Evolutionary conservation across 768 basidiomycete species (phyloP).

Genomic region (Chiua virens): DNA sequence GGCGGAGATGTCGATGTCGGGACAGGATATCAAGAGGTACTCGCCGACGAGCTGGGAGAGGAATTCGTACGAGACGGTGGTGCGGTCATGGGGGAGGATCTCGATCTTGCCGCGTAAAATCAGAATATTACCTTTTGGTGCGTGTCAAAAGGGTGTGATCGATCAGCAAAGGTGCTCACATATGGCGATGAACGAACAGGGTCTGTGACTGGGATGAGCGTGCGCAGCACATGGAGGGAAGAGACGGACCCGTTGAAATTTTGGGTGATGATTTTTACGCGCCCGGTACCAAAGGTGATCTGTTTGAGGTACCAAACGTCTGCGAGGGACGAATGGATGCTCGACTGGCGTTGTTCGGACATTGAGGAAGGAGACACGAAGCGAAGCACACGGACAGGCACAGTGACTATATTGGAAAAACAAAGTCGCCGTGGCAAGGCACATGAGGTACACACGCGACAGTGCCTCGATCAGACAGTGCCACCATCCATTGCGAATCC

Average conservation of each 20-base stretch:
- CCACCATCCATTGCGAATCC: too few relatives aligned
- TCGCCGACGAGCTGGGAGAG: conserved; percentile 83
- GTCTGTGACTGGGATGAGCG: conserved; percentile 42
- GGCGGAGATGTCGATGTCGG: conserved; percentile 35
- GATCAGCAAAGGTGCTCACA: conserved; percentile 44
- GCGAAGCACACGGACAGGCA: too few relatives aligned
- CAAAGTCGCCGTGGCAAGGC: too few relatives aligned
- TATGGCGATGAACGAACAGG: conserved; percentile 90
- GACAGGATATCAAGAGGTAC: conserved; percentile 63
- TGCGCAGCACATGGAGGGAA: neutral
- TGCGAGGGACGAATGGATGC: conserved; percentile 21
- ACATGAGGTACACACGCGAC: too few relatives aligned
- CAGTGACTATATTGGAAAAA: too few relatives aligned
- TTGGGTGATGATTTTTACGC: conserved; percentile 71
- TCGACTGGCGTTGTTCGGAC: conserved; percentile 13
- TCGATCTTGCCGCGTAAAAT: conserved; percentile 81
- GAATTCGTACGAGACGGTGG: conserved; percentile 79
- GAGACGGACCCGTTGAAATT: conserved; percentile 68
- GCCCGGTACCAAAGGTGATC: conserved; percentile 49
- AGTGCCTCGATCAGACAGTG: too few relatives aligned
- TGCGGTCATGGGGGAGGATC: conserved; percentile 64
- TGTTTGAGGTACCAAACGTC: conserved; percentile 82
- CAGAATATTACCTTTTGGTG: conserved; percentile 68
- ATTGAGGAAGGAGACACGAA: conserved; percentile 2
- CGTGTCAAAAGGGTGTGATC: neutral